A percentile compares a stretch with the other conserved stretches of the same genome.
phyloP scores from a whole-genome alignment of 352 stramenopile species.

The Phytopythium sindhum region DNA sequence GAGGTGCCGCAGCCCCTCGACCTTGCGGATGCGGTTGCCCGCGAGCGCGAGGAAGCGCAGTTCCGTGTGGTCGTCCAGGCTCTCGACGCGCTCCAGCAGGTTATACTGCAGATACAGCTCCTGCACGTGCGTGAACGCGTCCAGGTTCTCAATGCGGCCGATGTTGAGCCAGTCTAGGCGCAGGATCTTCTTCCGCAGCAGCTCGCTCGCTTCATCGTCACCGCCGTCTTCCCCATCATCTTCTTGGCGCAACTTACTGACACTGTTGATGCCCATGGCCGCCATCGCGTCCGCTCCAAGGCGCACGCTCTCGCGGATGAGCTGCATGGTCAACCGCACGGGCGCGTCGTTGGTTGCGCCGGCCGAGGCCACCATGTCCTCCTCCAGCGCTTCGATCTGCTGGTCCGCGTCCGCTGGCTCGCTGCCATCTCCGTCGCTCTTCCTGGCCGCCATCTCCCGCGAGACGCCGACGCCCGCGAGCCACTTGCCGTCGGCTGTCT shows the following conservation, averaged over 20 bases:
- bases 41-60: slow-evolving; percentile 62
- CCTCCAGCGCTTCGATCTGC: slow-evolving; percentile 60
- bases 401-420: slow-evolving; percentile 36
- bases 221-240: slow-evolving; percentile 9
- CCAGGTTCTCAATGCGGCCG: slow-evolving; percentile 68
- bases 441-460: background rate
- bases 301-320: slow-evolving; percentile 51
- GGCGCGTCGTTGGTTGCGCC: slow-evolving; percentile 29
- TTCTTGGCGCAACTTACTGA: slow-evolving; percentile 6
- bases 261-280: slow-evolving; percentile 8
- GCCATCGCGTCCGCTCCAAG: background rate
- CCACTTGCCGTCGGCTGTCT: slow-evolving; percentile 29
- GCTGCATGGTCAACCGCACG: slow-evolving; percentile 53
- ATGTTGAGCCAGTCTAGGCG: slow-evolving; percentile 74
- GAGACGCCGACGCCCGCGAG: slow-evolving; percentile 21
- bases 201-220: slow-evolving; percentile 27
- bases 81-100: slow-evolving; percentile 56
- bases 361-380: slow-evolving; percentile 38
- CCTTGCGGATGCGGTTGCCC: slow-evolving; percentile 58
- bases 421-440: slow-evolving; percentile 8
- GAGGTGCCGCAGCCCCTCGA: slow-evolving; percentile 57
- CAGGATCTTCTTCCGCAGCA: slow-evolving; percentile 57
- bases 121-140: slow-evolving; percentile 69
- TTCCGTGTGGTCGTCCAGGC: slow-evolving; percentile 50
- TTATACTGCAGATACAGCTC: slow-evolving; percentile 83